Base-by-base conservation (phyloP, 352 stramenopile genomes). In the Phytophthora fragariaefolia region DNA sequence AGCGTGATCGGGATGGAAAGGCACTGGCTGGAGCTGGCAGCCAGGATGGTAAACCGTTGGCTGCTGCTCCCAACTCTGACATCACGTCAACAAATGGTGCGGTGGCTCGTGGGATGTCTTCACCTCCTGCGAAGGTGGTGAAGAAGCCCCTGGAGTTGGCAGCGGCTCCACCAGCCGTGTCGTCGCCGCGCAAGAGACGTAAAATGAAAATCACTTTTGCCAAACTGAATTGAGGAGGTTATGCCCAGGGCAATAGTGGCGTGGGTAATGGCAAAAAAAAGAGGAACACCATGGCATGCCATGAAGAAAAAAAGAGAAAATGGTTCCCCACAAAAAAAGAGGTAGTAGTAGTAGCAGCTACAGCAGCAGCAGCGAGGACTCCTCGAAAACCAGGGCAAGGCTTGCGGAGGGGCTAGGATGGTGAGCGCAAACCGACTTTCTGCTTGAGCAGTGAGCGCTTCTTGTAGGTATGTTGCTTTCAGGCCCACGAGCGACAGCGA, bases 171-270 rank as follows among this genome's bases (percentile, higher is more conserved):
- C 54, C 73, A 52, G 73, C 61, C 28, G 73, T 84, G 42, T 82
- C 85, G 40, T 93, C 87, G 48, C 87, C 87, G 48, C 87, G 87
- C 76, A 95, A 95, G 72, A 83, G 87, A 83, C 87, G 87, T 89
- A 95, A 95, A 90, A 95, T 95, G 87, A 95, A 95, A 91, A 95
- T 95, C 78, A 91, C 84, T 77, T 95, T 95, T 90, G 79, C 70
- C 66, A 92, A 95, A 91, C 77, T 93, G 68, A 90, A 87, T 79
- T 95, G 80, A 94, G 64, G 48, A 77, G 58, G 57, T 71, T 80
- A 69, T 70, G 46, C 74, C 48, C 49, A 24, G 48, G 51, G 24
- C 68, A 69, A 50, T 60, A 55, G 50, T 67, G 71, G 46, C 53
- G 49, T 66, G 57, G 74, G 23, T 55, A 51, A 71, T 82, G 73